Conservation (phyloP, 352 stramenopile genomes). For the Phytophthora cajani region DNA sequence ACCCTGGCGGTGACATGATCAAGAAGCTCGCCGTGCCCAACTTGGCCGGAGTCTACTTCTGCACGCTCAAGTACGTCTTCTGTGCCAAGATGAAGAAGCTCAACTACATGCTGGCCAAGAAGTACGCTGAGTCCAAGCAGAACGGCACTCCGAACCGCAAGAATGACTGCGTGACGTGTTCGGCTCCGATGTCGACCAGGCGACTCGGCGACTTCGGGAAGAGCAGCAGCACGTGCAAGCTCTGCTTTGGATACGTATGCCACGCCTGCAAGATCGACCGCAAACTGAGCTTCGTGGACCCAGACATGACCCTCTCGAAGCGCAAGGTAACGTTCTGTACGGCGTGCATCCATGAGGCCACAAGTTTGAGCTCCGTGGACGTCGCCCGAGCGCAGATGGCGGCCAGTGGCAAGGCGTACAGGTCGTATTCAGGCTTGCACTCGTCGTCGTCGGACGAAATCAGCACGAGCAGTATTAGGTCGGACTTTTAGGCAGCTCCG, state of each 20-base stretch:
- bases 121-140: conserved; percentile 30
- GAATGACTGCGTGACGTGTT: conserved; percentile 36
- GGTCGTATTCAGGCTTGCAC: too few relatives aligned
- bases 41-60: conserved; percentile 30
- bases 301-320: conserved; percentile 38
- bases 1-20: conserved; percentile 30
- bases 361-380: conserved; percentile 33
- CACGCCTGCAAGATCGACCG: conserved; percentile 41
- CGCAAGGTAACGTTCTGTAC: conserved; percentile 50
- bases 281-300: conserved; percentile 46
- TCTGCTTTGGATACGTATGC: conserved; percentile 45
- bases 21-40: conserved; percentile 29
- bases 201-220: conserved; percentile 2
- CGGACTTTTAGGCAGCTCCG: too few relatives aligned
- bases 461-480: too few relatives aligned
- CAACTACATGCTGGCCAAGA: conserved; percentile 43
- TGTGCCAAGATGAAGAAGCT: conserved; percentile 48
- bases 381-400: conserved; percentile 41
- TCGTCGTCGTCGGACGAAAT: too few relatives aligned
- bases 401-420: too few relatives aligned
- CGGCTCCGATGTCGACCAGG: conserved; percentile 15
- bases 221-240: conserved; percentile 34
- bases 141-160: conserved; percentile 24
- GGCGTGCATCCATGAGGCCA: conserved; percentile 38
- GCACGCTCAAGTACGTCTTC: conserved; percentile 34